These are phyloP conservation scores for Entoloma clypeatum DNA, from an alignment of 1,284 basidiomycete species.

Conservation along the genomic window DNA sequence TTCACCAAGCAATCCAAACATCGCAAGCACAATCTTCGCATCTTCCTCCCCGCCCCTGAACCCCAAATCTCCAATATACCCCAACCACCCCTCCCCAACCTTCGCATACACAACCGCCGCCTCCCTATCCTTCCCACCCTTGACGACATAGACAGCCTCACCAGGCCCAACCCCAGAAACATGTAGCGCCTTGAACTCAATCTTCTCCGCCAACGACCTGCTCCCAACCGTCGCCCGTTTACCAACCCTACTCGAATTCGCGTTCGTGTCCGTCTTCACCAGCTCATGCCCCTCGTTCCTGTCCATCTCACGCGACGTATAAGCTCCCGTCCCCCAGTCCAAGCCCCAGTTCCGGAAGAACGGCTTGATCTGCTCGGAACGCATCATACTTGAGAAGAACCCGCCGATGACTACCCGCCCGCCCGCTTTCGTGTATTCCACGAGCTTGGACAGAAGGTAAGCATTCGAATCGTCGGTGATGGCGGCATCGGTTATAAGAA, in stretches of 20 bases:
- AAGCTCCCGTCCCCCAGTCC: slow-evolving; percentile 18
- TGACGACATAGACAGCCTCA: slow-evolving; percentile 19
- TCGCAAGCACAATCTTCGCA: slow-evolving; percentile 24
- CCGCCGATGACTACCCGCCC: slow-evolving; percentile 30
- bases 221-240: too few relatives aligned
- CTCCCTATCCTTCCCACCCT: slow-evolving; percentile 8
- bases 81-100: slow-evolving; percentile 27
- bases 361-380: slow-evolving; percentile 7
- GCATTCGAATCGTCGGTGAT: slow-evolving; percentile 20
- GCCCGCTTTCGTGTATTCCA: slow-evolving; percentile 26
- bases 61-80: slow-evolving; percentile 25
- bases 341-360: slow-evolving; percentile 23
- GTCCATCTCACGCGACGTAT: slow-evolving; percentile 12
- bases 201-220: slow-evolving; percentile 16
- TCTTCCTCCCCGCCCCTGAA: slow-evolving; percentile 21
- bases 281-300: slow-evolving; percentile 22
- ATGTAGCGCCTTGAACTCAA: slow-evolving; percentile 18
- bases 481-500: slow-evolving; percentile 28
- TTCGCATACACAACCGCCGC: slow-evolving; percentile 21
- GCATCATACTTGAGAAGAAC: slow-evolving; percentile 19
- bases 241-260: too few relatives aligned
- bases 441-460: slow-evolving; percentile 22
- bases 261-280: slow-evolving; percentile 15
- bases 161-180: slow-evolving; percentile 20
- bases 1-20: slow-evolving; percentile 25